Evolutionary conservation across 768 basidiomycete genomes (phyloP).

Genomic region (Phylloporus scabripes): DNA sequence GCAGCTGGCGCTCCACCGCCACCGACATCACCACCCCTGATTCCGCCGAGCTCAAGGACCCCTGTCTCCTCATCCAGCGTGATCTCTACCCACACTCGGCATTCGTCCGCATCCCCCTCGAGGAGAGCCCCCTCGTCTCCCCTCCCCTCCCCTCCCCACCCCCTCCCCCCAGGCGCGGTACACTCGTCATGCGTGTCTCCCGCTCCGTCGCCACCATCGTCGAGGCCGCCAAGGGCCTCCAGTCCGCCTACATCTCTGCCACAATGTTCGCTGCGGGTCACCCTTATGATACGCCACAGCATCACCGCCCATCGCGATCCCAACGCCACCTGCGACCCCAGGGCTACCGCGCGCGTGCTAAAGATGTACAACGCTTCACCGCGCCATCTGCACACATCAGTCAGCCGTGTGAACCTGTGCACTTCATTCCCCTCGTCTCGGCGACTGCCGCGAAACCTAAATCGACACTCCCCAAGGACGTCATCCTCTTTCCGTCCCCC

Average conservation of each 20-base stretch:
- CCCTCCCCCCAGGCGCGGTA: constrained; percentile 7
- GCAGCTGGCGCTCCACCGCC: constrained; percentile 36
- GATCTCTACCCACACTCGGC: constrained; percentile 35
- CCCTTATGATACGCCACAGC: constrained; percentile 23
- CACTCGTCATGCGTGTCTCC: constrained; percentile 26
- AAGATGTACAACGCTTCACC: constrained; percentile 43
- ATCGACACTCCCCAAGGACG: constrained; percentile 30
- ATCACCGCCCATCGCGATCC: constrained; percentile 4
- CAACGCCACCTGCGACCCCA: constrained; percentile 25
- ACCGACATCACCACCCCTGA: constrained; percentile 32
- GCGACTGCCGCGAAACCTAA: constrained; percentile 26
- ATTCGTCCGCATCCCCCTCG: constrained; percentile 31
- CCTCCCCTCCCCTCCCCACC: constrained; percentile 15
- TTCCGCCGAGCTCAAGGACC: constrained; percentile 29
- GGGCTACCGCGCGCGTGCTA: constrained; percentile 40
- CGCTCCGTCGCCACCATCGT: constrained; percentile 40
- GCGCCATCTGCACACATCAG: constrained; percentile 9
- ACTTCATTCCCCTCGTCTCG: constrained; percentile 39
- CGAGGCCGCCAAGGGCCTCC: constrained; percentile 51
- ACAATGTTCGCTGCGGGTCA: constrained; percentile 43
- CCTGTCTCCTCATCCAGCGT: constrained; percentile 25
- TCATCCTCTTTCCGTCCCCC: constrained; percentile 37
- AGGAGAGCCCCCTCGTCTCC: constrained; percentile 35
- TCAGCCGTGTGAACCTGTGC: constrained; percentile 24
- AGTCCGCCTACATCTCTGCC: constrained; percentile 52